A percentile compares a stretch with the other conserved stretches of the same genome.
phyloP scores from a whole-genome alignment of 352 stramenopile genomes.

The Phytophthora syringae region DNA sequence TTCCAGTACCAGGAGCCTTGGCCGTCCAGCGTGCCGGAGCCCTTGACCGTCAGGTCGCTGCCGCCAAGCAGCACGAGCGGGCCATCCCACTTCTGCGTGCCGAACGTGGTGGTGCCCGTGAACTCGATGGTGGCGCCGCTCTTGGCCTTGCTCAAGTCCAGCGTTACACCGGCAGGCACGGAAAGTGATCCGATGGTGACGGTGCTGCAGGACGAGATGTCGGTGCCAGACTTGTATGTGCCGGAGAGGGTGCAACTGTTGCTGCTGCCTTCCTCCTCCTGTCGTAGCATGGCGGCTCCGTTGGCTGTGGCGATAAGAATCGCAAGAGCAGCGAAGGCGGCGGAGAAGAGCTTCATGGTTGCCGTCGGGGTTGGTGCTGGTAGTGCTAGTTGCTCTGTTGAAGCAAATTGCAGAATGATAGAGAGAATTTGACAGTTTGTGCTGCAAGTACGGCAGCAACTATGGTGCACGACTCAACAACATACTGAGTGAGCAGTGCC shows the following conservation, averaged over 20 bases:
- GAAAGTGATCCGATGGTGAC: slow-evolving; percentile 27
- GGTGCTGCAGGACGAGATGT: slow-evolving; percentile 23
- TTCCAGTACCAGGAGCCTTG: slow-evolving; percentile 45
- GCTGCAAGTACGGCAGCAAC: too few species aligned
- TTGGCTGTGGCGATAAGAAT: slow-evolving; percentile 6
- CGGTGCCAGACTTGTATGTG: slow-evolving; percentile 29
- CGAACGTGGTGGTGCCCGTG: slow-evolving; percentile 37
- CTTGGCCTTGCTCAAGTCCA: slow-evolving; percentile 34
- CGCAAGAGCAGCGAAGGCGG: slow-evolving; percentile 1
- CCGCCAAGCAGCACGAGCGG: slow-evolving; percentile 33
- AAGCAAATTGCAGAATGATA: slow-evolving; percentile 6
- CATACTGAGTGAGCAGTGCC: too few species aligned
- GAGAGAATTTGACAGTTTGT: background rate
- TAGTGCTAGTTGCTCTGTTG: background rate
- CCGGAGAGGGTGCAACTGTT: slow-evolving; percentile 37
- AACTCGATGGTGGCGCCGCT: slow-evolving; percentile 34
- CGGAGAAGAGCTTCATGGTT: background rate
- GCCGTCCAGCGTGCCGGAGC: slow-evolving; percentile 36
- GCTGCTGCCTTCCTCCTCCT: slow-evolving; percentile 12
- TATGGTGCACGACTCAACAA: too few species aligned
- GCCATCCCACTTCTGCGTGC: slow-evolving; percentile 31
- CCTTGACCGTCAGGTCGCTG: slow-evolving; percentile 25
- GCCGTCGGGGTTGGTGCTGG: background rate
- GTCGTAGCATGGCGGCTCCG: slow-evolving; percentile 10
- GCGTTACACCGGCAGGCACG: slow-evolving; percentile 33